Conservation (phyloP, 805 yeast genomes). For the Candida yuanshanica region DNA sequence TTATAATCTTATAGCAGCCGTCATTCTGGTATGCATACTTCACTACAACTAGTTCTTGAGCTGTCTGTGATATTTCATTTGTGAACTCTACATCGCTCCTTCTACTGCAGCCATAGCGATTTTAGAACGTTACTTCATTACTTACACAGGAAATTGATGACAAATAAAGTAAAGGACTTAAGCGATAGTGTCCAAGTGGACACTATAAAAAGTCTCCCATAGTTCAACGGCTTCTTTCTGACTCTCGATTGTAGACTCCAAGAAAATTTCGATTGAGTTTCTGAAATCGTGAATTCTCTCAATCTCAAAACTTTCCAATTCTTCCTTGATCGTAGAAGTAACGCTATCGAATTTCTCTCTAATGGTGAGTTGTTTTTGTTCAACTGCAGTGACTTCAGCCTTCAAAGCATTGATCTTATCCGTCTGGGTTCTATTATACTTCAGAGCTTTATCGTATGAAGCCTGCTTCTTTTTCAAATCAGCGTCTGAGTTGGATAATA, state of each 20-base stretch:
- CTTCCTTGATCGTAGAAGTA: constrained; percentile 59
- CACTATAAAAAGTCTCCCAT: constrained; percentile 85
- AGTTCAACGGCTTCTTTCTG: constrained; percentile 87
- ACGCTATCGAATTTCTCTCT: constrained; percentile 59
- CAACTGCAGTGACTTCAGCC: constrained; percentile 52
- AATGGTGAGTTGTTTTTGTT: constrained; percentile 45
- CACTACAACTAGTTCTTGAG: too few relatives aligned
- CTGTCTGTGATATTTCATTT: too few relatives aligned
- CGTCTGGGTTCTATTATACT: constrained; percentile 45
- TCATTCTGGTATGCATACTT: too few relatives aligned
- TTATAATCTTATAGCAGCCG: too few relatives aligned
- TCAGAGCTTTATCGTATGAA: constrained; percentile 39
- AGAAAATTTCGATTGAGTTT: constrained; percentile 80
- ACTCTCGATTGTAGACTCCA: constrained; percentile 86
- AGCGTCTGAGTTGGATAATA: constrained; percentile 41
- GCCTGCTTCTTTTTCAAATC: constrained; percentile 43
- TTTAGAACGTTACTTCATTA: too few relatives aligned
- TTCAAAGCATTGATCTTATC: constrained; percentile 58
- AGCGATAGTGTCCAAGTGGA: constrained; percentile 3
- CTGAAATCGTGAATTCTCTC: constrained; percentile 81
- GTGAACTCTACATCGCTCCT: too few relatives aligned
- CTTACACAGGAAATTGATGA: too few relatives aligned
- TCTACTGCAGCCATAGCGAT: too few relatives aligned
- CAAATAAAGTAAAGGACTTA: neutral
- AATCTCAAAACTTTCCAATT: constrained; percentile 60